Base-by-base conservation (phyloP, 805 yeast genomes). In the Saccharomycopsis sp. region DNA sequence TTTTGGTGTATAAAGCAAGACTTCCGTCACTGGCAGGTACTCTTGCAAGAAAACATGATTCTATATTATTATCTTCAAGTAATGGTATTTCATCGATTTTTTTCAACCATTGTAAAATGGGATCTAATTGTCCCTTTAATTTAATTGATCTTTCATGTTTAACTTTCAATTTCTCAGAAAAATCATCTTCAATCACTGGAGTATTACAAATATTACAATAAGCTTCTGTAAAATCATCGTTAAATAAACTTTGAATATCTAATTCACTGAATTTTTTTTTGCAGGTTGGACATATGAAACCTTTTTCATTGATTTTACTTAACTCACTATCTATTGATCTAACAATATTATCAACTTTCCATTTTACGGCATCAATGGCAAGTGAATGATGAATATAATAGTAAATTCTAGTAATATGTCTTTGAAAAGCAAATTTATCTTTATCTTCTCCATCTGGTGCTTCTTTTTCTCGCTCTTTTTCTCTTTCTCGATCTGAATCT, bases 281-380 rank as follows among this genome's bases (percentile, higher is more conserved):
- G 62, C 98, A 92, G 19, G 79, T 65, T 6, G 94, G 88, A 56
- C 98, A 92, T 44, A 84, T 70, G 56, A 83, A 92, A 2, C 97
- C 98, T 54, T 92, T 95, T 1, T 96, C 94, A 50, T 86, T 88
- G 52, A 80, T 83, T 48, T 77, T 82, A 38, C 85, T 78, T 62
- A 89, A 72, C 52, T 87, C 94, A 48, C 81, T 84, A 54, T 85
- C 85, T 41, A 88, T 67, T 40, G 69, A 58, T 50, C 79, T 79
- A 12, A 85, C 96, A 21, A 92, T 70, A 35, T 83, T 74, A 57
- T 89, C 95, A 44, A 89, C 83, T 55, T 88, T 87, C 97, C 97
- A 92, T 60, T 92, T 92, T 56, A 92, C 76, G 3, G 96, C 76
- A 61, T 92, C 98, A 31, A 92, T 84, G 0, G 97, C 94, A 58